Evolutionary conservation across 805 yeast species (phyloP).

Genomic region (Komagataella mondaviorum): DNA sequence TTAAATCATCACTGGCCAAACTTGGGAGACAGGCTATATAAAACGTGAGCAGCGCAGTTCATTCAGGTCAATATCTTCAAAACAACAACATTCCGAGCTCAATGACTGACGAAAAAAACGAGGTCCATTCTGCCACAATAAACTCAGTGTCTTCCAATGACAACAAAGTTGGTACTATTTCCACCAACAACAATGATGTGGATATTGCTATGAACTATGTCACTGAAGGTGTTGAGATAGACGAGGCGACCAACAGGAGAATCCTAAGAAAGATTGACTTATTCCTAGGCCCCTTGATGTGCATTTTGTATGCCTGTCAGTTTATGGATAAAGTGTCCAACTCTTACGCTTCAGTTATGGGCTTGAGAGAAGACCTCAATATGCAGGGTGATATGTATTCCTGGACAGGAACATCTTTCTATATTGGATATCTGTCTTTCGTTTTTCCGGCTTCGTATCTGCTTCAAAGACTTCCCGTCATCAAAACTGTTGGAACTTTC

Average conservation of each 20-base stretch:
- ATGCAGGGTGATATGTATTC: slow-evolving; percentile 19
- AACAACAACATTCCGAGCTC: not conserved
- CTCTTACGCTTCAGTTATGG: slow-evolving; percentile 22
- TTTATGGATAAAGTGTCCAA: slow-evolving; percentile 28
- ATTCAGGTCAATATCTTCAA: not conserved
- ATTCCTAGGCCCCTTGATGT: slow-evolving; percentile 32
- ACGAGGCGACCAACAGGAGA: slow-evolving; percentile 5
- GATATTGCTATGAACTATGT: slow-evolving; percentile 33
- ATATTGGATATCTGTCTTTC: slow-evolving; percentile 17
- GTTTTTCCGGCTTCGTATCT: slow-evolving; percentile 22
- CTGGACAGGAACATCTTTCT: slow-evolving; percentile 17
- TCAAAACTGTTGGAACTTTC: slow-evolving; percentile 15
- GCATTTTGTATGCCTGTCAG: slow-evolving; percentile 31
- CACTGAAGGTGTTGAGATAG: slow-evolving; percentile 15
- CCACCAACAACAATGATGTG: slow-evolving; percentile 18
- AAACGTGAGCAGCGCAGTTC: not conserved
- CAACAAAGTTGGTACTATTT: not conserved
- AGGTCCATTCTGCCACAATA: not conserved
- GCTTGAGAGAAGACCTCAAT: slow-evolving; percentile 19
- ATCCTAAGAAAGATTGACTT: slow-evolving; percentile 30
- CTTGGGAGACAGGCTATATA: no score
- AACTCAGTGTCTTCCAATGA: not conserved
- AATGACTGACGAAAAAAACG: not conserved
- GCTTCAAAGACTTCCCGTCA: slow-evolving; percentile 19
- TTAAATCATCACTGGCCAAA: no score